Evolutionary conservation across 1,284 basidiomycete genomes (phyloP), one percentile per base, ranked within the genome.

Genomic region (Cutaneotrichosporon curvatum): DNA sequence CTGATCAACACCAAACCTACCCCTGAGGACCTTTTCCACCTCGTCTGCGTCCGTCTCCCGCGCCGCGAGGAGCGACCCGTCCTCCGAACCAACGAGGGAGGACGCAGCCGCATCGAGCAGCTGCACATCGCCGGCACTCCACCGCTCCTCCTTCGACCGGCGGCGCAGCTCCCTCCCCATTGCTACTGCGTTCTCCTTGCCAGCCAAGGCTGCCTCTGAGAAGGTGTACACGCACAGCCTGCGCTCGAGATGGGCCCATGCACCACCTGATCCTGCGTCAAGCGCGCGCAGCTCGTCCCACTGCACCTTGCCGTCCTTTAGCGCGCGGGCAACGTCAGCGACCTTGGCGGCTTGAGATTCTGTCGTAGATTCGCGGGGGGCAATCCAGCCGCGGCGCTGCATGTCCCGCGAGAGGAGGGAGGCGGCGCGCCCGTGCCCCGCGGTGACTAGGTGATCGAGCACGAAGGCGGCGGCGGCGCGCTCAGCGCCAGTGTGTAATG

Each of bases 361-460:
- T 5, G 7, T n/a, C 16, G 8, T 12, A 7, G 25, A 28, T 12
- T 7, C 12, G 14, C 5, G 4, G 28, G 28, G 4, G 34, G 14
- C 18, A 12, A 56, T 23, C 44, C 45, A 52, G 2, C 50, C 48
- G 14, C 60, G 50, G n/a, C 41, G 35, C 2, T 19, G 42, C 51
- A 67, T 56, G 12, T 32, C 44, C 0, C 25, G 31, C 9, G 37
- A 41, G 6, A 60, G 38, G 6, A 55, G 36, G 0, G 48, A 37
- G 12, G 58, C 45, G 0, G 85, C 82, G 37, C 77, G 78, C 15
- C 79, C 78, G 59, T 86, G 85, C 2, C 88, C 88, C 54, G 86
- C 81, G 61, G 90, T 85, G 4, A 80, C 75, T 20, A 92, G 77
- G 62, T 89, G 89, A 36, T 81, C 80, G 36, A 87, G 66, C 10